Base-by-base conservation (phyloP, 331 rosid species). In the Malus hybrid region DNA sequence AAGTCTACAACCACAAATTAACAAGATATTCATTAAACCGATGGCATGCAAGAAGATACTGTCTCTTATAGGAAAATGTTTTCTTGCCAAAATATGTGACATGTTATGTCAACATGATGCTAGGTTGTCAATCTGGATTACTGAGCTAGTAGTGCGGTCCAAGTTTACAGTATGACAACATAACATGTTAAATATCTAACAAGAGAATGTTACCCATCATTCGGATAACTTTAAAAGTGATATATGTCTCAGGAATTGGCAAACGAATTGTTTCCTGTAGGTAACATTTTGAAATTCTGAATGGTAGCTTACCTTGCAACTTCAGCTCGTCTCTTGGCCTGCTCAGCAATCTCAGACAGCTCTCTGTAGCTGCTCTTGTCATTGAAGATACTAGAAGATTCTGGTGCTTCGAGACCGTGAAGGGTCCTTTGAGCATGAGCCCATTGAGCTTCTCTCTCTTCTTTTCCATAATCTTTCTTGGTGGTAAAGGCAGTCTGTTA, bases 381-480 rank as follows among this genome's bases (percentile, higher is more conserved):
- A 11, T 70, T 80, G 83, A 93, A 93, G 73, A 90, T 14, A 19
- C 28, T 73, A 3, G 83, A 70, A 14, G 87, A 2, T 76, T 88
- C 96, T 8, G 97, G 96, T 46, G 98, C 93, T 77, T 93, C 93
- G 82, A 93, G 97, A 14, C 98, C 98, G 67, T 91, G 98, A 19
- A 93, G 69, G 14, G 98, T 93, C 78, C 98, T 90, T 77, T 93
- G 98, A 82, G 98, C 97, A 82, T 27, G 90, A 61, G 98, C 98
- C 98, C 98, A 93, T 34, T 93, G 98, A 82, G 98, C 98, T 75
- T 93, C 98, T 74, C 98, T 90, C 73, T 93, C 96, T 44, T 80
- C 98, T 44, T 86, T 93, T 33, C 98, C 98, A 36, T 93, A 93
- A 76, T 93, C 93, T 88, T 93, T 93, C 97, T 93, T 93, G 82